These are phyloP conservation scores for Oehlia diaphana DNA, from an alignment of 192 early-diverging fungal species.

Conservation along the genomic window DNA sequence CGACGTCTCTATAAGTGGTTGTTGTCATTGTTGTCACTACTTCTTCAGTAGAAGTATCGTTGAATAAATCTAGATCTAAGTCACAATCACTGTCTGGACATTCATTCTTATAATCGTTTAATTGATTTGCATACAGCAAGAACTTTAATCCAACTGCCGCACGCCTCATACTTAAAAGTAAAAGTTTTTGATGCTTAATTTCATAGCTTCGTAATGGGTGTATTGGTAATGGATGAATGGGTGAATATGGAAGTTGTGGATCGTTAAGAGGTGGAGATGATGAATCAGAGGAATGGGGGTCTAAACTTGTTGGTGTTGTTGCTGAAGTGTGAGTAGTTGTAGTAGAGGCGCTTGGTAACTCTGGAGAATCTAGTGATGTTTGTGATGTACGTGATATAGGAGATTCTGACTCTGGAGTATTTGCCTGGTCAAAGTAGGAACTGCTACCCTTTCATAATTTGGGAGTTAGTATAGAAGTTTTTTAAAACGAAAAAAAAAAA, in stretches of 20 bases:
- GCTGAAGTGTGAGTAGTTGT: not conserved
- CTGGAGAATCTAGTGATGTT: not conserved
- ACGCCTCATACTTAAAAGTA: constrained; percentile 20
- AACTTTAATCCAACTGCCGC: constrained; percentile 32
- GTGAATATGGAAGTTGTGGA: not conserved
- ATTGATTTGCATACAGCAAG: constrained; percentile 26
- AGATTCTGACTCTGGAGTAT: not conserved
- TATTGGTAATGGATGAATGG: too few species aligned
- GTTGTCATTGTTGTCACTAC: not conserved
- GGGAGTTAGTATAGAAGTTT: not conserved
- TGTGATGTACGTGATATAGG: not conserved
- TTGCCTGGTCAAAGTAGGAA: constrained; percentile 23
- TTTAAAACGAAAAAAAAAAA: not conserved
- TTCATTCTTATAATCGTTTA: constrained; percentile 27
- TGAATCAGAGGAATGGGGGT: not conserved
- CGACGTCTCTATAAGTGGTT: not conserved
- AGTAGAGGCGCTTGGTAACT: constrained; percentile 9
- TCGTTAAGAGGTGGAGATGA: not conserved
- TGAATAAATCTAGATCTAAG: constrained; percentile 19
- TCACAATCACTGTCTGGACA: constrained; percentile 26
- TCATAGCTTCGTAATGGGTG: not conserved
- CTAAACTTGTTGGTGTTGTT: not conserved
- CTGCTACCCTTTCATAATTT: constrained; percentile 18
- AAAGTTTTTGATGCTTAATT: constrained; percentile 20
- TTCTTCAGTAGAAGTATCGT: not conserved